Conservation (phyloP, 805 yeast species). For the Candida maris region DNA sequence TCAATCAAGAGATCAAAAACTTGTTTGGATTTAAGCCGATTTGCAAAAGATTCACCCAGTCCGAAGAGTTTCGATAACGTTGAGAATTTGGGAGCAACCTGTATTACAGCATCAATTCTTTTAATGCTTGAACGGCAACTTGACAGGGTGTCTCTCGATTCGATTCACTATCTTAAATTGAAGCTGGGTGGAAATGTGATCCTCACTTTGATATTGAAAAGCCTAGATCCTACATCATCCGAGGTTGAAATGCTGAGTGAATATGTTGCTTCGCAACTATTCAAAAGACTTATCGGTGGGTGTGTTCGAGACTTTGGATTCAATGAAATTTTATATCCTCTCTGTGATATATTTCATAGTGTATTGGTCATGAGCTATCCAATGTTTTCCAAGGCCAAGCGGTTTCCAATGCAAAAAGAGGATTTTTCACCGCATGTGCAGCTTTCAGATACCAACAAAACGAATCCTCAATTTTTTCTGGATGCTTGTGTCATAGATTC, state of each 20-base stretch:
- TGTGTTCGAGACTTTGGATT: constrained; percentile 79
- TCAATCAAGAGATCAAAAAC: constrained; percentile 61
- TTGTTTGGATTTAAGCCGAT: constrained; percentile 45
- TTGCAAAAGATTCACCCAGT: constrained; percentile 7
- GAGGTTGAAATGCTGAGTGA: constrained; percentile 40
- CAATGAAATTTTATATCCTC: constrained; percentile 58
- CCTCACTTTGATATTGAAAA: constrained; percentile 43
- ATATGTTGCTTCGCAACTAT: constrained; percentile 49
- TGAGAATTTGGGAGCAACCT: constrained; percentile 54
- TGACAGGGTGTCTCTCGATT: constrained; percentile 47
- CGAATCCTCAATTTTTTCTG: constrained; percentile 7
- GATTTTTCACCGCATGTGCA: constrained; percentile 3
- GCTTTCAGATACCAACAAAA: constrained; percentile 5
- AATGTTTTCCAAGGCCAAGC: constrained; percentile 39
- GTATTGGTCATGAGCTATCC: constrained; percentile 63
- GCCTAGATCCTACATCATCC: constrained; percentile 39
- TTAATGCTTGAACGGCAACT: constrained; percentile 64
- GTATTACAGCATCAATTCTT: constrained; percentile 52
- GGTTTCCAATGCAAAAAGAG: constrained; percentile 4
- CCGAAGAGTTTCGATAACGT: constrained; percentile 38
- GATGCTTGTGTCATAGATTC: constrained; percentile 16
- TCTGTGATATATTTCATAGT: constrained; percentile 66
- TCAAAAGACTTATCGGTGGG: constrained; percentile 62
- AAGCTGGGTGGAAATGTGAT: constrained; percentile 35
- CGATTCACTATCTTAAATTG: constrained; percentile 47